Percentiles rank a stretch among this genome's conserved stretches.
These are phyloP conservation scores for Aspergillus ostianus DNA, from an alignment of 495 filamentous ascomycete genomes.

Conservation along the genomic window DNA sequence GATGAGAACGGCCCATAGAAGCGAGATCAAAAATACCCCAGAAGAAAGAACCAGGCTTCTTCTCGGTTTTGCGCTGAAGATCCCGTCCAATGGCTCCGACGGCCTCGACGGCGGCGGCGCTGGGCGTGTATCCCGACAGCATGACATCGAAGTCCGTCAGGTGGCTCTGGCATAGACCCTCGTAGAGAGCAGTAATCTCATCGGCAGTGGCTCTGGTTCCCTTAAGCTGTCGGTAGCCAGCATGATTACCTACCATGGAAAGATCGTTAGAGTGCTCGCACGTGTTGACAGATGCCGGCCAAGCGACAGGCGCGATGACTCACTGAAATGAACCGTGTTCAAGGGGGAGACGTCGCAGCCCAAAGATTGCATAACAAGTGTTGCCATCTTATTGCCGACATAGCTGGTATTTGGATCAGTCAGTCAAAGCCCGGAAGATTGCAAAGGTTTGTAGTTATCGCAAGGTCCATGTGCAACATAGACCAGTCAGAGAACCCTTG, in stretches of 20 bases:
- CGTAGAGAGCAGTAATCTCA: conserved; percentile 82
- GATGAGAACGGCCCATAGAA: background rate
- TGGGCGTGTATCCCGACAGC: conserved; percentile 90
- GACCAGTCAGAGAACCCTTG: background rate
- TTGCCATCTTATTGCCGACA: conserved; percentile 95
- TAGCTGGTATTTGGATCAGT: conserved; percentile 53
- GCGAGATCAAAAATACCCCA: conserved; percentile 59
- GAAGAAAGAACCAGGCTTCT: conserved; percentile 77
- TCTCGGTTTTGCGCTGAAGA: conserved; percentile 62
- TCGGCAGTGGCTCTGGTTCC: conserved; percentile 75
- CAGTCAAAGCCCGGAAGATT: background rate
- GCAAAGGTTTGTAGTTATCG: background rate
- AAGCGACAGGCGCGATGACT: conserved; percentile 17
- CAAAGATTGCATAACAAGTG: conserved; percentile 85
- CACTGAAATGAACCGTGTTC: conserved; percentile 95
- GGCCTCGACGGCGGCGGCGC: conserved; percentile 75
- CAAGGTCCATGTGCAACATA: conserved; percentile 2
- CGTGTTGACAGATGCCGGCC: background rate
- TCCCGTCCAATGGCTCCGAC: conserved; percentile 82
- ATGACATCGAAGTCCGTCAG: conserved; percentile 87
- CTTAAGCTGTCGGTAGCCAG: conserved; percentile 82
- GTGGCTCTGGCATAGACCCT: conserved; percentile 76
- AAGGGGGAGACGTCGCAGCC: conserved; percentile 91
- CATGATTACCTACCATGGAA: conserved; percentile 73
- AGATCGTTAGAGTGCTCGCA: conserved; percentile 9